Percentiles rank a stretch among this genome's conserved stretches.
Evolutionary conservation across 2,329 filamentous ascomycete species (phyloP).

Genomic region (Fusarium marasasianum): DNA sequence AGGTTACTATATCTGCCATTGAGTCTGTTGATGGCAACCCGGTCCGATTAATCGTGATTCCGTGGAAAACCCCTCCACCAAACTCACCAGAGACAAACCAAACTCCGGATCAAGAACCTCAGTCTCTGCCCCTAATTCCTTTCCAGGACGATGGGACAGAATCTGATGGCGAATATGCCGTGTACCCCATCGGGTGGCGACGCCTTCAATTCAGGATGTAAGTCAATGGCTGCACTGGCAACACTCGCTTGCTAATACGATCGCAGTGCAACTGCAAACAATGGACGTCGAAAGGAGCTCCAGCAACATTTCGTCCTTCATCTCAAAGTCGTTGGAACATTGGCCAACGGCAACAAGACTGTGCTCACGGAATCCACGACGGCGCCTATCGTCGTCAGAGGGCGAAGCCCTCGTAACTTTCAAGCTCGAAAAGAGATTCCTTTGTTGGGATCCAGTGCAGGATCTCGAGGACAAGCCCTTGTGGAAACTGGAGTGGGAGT

Average conservation of each 20-base stretch:
- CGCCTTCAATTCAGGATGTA: conserved; percentile 88
- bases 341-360: conserved; percentile 84
- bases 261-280: conserved; percentile 87
- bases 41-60: conserved; percentile 94
- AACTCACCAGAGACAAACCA: conserved; percentile 75
- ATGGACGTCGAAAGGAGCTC: conserved; percentile 90
- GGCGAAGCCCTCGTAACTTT: conserved; percentile 93
- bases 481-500: conserved; percentile 71
- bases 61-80: conserved; percentile 94
- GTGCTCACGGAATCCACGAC: conserved; percentile 86
- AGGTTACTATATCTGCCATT: conserved; percentile 89
- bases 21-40: conserved; percentile 94
- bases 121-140: conserved; percentile 78
- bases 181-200: conserved; percentile 94
- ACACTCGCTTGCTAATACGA: conserved; percentile 10
- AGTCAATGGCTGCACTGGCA: conserved; percentile 43
- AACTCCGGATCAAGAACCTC: conserved; percentile 82
- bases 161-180: conserved; percentile 81
- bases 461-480: conserved; percentile 79
- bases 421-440: conserved; percentile 94
- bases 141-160: conserved; percentile 69
- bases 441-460: conserved; percentile 78
- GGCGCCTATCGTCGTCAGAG: conserved; percentile 91
- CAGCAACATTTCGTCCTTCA: conserved; percentile 96
- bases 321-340: conserved; percentile 83